phyloP scores from a whole-genome alignment of 805 yeast species.

The Dipodascopsis tothii region DNA sequence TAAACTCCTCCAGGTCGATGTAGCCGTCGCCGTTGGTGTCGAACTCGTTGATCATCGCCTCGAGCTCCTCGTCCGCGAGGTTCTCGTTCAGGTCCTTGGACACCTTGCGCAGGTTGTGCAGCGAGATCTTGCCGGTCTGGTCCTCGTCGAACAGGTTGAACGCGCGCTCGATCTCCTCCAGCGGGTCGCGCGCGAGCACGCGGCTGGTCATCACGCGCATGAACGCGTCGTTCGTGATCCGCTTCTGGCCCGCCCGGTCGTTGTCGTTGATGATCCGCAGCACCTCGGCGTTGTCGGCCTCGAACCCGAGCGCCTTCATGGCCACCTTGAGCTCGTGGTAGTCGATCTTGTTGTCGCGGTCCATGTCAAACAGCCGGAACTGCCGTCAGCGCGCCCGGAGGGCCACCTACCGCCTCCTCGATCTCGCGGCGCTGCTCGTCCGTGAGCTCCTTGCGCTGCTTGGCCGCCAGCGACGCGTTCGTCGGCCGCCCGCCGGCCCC shows the following conservation, averaged over 20 bases:
- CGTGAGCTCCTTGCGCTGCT: conserved; percentile 29
- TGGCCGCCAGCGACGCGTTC: conserved; percentile 1
- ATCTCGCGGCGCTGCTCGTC: conserved; percentile 58
- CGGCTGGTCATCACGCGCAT: conserved; percentile 69
- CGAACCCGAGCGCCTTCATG: conserved; percentile 88
- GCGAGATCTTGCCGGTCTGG: conserved; percentile 69
- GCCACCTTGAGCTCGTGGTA: conserved; percentile 93
- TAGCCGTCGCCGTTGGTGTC: conserved; percentile 95
- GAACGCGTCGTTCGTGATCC: conserved; percentile 76
- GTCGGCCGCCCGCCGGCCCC: neutral
- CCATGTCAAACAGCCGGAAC: conserved; percentile 83
- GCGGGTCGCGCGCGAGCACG: conserved; percentile 82
- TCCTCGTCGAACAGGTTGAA: conserved; percentile 85
- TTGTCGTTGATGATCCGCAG: conserved; percentile 71
- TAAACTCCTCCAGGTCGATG: conserved; percentile 83
- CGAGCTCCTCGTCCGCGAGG: conserved; percentile 80
- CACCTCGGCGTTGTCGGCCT: conserved; percentile 69
- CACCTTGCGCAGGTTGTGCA: conserved; percentile 76
- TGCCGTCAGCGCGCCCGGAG: conserved; percentile 11
- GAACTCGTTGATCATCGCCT: conserved; percentile 89
- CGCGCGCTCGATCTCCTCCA: conserved; percentile 86
- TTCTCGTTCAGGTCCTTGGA: conserved; percentile 91
- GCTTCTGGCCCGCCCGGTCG: conserved; percentile 65
- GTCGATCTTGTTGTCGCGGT: conserved; percentile 80
- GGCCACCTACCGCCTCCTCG: conserved; percentile 44